These are phyloP conservation scores for Marchantia paleacea DNA, from an alignment of 225 moss, liverwort and hornwort species.

Conservation along the genomic window DNA sequence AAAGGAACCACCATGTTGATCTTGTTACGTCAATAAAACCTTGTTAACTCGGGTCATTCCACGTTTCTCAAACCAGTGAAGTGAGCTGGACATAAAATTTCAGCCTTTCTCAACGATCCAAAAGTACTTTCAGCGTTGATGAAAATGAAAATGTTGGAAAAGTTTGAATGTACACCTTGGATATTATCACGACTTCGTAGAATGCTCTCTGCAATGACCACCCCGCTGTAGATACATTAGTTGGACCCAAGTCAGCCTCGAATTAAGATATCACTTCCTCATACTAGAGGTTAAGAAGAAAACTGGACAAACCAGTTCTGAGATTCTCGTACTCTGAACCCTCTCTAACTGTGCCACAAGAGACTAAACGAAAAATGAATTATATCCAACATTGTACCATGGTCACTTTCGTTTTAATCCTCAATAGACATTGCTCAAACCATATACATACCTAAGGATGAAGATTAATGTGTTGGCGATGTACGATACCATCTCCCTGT, in stretches of 20 bases:
- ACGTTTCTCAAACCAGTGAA: not conserved
- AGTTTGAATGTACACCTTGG: slow-evolving; percentile 48
- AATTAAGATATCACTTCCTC: not conserved
- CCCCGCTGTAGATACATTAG: slow-evolving; percentile 51
- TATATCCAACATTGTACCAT: not conserved
- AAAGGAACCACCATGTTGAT: too few relatives aligned
- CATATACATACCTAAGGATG: slow-evolving; percentile 61
- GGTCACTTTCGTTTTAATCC: not conserved
- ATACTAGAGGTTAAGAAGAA: not conserved
- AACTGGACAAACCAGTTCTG: not conserved
- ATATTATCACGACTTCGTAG: slow-evolving; percentile 63
- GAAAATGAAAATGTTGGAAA: not conserved
- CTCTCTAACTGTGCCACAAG: not conserved
- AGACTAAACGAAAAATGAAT: not conserved
- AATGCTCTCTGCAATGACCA: slow-evolving; percentile 81
- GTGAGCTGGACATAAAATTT: not conserved
- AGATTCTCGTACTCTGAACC: not conserved
- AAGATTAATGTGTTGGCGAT: slow-evolving; percentile 97
- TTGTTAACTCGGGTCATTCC: not conserved
- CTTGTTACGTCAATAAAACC: too few relatives aligned
- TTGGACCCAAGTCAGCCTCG: not conserved
- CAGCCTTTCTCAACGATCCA: not conserved
- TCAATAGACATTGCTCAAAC: not conserved
- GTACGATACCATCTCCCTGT: slow-evolving; percentile 97
- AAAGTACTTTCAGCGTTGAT: not conserved